Percentiles rank a stretch among this genome's conserved stretches.
Evolutionary conservation across 2,329 filamentous ascomycete genomes (phyloP).

Genomic region (Chalaropsis ovoidea): DNA sequence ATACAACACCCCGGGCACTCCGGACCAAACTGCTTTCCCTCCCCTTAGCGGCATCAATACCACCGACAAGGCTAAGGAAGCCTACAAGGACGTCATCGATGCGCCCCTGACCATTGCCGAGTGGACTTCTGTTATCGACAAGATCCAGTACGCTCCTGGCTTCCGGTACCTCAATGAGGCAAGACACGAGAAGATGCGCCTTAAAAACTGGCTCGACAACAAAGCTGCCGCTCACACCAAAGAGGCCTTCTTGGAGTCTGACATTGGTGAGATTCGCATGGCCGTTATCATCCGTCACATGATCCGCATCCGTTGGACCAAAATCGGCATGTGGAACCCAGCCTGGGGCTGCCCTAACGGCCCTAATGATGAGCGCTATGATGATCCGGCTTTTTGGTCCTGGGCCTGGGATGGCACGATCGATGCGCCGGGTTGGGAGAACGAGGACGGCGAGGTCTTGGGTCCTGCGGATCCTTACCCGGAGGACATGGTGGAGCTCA

Average conservation of each 20-base stretch:
- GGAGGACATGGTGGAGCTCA: constrained; percentile 6
- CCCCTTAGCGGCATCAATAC: not conserved
- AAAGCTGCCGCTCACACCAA: not conserved
- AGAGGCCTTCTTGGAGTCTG: not conserved
- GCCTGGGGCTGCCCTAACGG: constrained; percentile 18
- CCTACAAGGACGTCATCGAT: constrained; percentile 16
- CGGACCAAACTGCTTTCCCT: not conserved
- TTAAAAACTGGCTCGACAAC: not conserved
- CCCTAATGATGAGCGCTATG: not conserved
- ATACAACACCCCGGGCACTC: not conserved
- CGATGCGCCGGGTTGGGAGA: constrained; percentile 12
- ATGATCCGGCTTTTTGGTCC: constrained; percentile 15
- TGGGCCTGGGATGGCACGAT: constrained; percentile 22
- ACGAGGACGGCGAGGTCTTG: not conserved
- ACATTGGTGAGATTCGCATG: not conserved
- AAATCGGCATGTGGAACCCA: constrained; percentile 21
- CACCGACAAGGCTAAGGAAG: not conserved
- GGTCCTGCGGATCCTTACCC: not conserved
- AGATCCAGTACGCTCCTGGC: constrained; percentile 17
- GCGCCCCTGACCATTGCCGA: constrained; percentile 8
- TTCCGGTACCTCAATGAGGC: constrained; percentile 17
- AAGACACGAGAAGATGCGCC: not conserved
- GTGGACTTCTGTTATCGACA: constrained; percentile 12
- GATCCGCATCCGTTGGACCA: constrained; percentile 20
- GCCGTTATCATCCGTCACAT: constrained; percentile 20